phyloP scores from a whole-genome alignment of 2,329 filamentous ascomycete genomes.

The Fusarium devonianum region DNA sequence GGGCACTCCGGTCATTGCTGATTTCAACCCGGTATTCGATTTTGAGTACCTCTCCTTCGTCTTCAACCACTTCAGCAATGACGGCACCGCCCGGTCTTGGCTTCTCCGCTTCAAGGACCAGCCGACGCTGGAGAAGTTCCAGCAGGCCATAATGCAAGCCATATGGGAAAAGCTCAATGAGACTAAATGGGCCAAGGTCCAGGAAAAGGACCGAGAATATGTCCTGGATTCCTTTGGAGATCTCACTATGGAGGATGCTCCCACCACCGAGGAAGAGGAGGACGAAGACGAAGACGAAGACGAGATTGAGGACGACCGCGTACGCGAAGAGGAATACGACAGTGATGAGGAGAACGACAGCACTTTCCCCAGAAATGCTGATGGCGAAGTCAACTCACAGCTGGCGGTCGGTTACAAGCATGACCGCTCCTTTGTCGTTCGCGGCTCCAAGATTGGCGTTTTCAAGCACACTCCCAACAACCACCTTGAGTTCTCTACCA shows the following conservation, averaged over 20 bases:
- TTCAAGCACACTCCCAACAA: constrained; percentile 97
- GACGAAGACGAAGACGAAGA: constrained; percentile 63
- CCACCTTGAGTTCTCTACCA: constrained; percentile 93
- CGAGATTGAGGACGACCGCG: constrained; percentile 67
- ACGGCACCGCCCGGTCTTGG: constrained; percentile 95
- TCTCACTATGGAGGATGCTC: constrained; percentile 84
- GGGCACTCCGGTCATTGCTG: constrained; percentile 82
- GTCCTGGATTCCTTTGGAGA: constrained; percentile 96
- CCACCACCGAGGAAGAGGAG: constrained; percentile 54
- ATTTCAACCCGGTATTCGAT: constrained; percentile 98
- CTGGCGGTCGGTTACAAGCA: constrained; percentile 97
- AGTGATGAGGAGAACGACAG: constrained; percentile 75
- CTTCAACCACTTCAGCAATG: constrained; percentile 92
- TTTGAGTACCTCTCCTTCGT: constrained; percentile 99
- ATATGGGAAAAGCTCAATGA: constrained; percentile 97
- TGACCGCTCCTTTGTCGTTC: constrained; percentile 94
- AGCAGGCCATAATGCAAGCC: constrained; percentile 92
- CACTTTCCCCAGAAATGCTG: constrained; percentile 75
- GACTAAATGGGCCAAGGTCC: constrained; percentile 91
- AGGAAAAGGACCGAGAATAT: constrained; percentile 92
- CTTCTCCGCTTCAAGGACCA: constrained; percentile 90
- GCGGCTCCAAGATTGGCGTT: constrained; percentile 97
- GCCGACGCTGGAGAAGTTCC: constrained; percentile 81
- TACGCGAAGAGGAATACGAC: constrained; percentile 73
- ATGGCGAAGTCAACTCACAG: constrained; percentile 88